Base-by-base conservation (phyloP, 208 protist genomes). In the Trypanosomatidae sp. region DNA sequence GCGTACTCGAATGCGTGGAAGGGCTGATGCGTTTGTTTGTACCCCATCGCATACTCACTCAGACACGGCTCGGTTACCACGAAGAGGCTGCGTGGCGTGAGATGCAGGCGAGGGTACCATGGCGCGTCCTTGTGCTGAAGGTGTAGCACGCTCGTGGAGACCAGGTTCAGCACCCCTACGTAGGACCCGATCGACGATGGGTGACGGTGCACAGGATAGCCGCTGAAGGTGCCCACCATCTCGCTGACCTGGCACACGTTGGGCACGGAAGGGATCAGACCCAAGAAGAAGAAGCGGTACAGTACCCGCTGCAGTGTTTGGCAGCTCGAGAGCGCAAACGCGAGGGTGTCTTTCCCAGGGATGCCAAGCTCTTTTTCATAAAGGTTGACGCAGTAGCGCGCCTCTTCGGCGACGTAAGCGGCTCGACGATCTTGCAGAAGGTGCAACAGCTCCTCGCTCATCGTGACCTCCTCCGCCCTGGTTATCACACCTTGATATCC, bases 241-340 rank as follows among this genome's bases (percentile, higher is more conserved):
- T 97, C 93, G 65, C 86, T 95, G 15, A 97, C 81, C 74, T 97
- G 93, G 64, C 87, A 92, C 60, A 96, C 89, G 73, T 97, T 97
- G 17, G 93, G 93, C 9, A 82, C 74, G 5, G 80, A 80, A 4
- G 93, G 91, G 68, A 97, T 95, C 66, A 97, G 77, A 52, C 89
- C 89, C 66, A 93, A 82, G 41, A 91, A 71, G 73, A 95, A 94
- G 69, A 95, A 91, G 43, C 91, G 88, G 52, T 76, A 62, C 13
- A 97, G 85, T 15, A 96, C 90, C 13, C 69, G 69, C 80, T 92
- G 83, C 58, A 97, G 79, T 6, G 89, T 87, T 0, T 90, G 89
- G 12, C 85, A 90, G 60, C 79, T 72, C 43, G 66, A 66, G 39
- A 96, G 85, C 47, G 85, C 80, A 74, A 95, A 95, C 39, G 93